phyloP scores from a whole-genome alignment of 2,329 filamentous ascomycete genomes.

The Drechslera avenae region DNA sequence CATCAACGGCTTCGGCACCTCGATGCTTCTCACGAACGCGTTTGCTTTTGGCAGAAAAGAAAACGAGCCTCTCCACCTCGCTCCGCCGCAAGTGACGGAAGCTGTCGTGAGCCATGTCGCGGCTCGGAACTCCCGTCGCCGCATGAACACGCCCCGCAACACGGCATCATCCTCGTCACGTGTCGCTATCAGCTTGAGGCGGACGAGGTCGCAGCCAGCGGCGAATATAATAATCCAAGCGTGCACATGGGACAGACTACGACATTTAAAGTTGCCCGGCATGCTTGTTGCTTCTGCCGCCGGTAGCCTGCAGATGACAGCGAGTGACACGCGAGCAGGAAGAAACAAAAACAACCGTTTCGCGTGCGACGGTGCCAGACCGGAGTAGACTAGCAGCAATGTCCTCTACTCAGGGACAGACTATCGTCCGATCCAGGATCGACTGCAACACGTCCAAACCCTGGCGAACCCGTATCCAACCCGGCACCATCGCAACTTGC shows the following conservation, averaged over 20 bases:
- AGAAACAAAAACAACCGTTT: slow-evolving; percentile 12
- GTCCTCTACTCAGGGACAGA: no score
- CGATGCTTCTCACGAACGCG: not conserved
- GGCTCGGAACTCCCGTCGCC: not conserved
- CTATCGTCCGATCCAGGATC: no score
- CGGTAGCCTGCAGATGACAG: slow-evolving; percentile 5
- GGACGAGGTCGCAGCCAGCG: slow-evolving; percentile 7
- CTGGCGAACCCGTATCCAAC: no score
- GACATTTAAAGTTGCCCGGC: not conserved
- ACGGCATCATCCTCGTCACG: slow-evolving; percentile 3
- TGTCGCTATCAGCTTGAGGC: slow-evolving; percentile 10
- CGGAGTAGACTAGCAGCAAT: not conserved
- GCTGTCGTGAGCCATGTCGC: not conserved
- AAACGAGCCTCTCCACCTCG: not conserved
- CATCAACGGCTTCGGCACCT: not conserved
- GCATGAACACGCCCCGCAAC: slow-evolving; percentile 8
- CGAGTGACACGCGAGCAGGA: not conserved
- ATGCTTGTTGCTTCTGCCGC: slow-evolving; percentile 8
- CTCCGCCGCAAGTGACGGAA: not conserved
- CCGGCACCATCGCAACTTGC: no score
- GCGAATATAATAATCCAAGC: not conserved
- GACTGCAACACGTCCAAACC: no score
- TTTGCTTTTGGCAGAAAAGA: not conserved
- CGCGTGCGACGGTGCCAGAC: not conserved
- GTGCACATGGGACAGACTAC: not conserved